phyloP scores from a whole-genome alignment of 257 asterid genomes.

The Anisodus tanguticus region DNA sequence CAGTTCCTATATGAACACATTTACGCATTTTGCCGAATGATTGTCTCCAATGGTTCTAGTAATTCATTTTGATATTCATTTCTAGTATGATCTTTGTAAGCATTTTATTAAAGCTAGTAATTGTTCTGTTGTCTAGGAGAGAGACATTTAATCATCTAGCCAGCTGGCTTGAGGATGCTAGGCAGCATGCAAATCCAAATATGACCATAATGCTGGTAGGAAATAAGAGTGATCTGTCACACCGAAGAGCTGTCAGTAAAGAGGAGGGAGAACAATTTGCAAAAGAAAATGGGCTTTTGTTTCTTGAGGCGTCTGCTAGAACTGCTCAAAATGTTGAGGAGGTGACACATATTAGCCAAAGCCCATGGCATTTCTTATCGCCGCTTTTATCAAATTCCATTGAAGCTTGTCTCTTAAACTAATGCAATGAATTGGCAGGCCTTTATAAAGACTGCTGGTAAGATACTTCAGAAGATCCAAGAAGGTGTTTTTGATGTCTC shows the following conservation, averaged over 20 bases:
- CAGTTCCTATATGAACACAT: slow-evolving; percentile 2
- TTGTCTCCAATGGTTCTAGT: slow-evolving; percentile 10
- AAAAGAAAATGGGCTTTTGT: slow-evolving; percentile 72
- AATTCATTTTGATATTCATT: slow-evolving; percentile 6
- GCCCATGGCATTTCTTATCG: background rate
- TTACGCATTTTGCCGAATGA: background rate
- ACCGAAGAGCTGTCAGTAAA: slow-evolving; percentile 75
- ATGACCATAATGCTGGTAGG: slow-evolving; percentile 81
- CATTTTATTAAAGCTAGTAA: slow-evolving; percentile 5
- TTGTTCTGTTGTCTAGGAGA: slow-evolving; percentile 46
- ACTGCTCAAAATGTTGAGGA: slow-evolving; percentile 85
- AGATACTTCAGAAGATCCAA: slow-evolving; percentile 73
- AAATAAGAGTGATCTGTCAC: slow-evolving; percentile 77
- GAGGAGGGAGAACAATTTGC: slow-evolving; percentile 94
- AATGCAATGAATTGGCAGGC: slow-evolving; percentile 46
- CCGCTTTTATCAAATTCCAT: background rate
- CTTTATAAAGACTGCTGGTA: slow-evolving; percentile 66
- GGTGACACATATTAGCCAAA: slow-evolving; percentile 41
- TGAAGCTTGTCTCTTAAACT: background rate
- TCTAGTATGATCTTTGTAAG: slow-evolving; percentile 10
- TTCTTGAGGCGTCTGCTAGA: slow-evolving; percentile 80
- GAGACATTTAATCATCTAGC: slow-evolving; percentile 84
- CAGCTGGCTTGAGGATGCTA: slow-evolving; percentile 86
- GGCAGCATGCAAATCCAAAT: slow-evolving; percentile 81
- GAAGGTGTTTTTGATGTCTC: slow-evolving; percentile 76